Conservation (phyloP, 768 basidiomycete genomes). For the Lactifluus volemus region DNA sequence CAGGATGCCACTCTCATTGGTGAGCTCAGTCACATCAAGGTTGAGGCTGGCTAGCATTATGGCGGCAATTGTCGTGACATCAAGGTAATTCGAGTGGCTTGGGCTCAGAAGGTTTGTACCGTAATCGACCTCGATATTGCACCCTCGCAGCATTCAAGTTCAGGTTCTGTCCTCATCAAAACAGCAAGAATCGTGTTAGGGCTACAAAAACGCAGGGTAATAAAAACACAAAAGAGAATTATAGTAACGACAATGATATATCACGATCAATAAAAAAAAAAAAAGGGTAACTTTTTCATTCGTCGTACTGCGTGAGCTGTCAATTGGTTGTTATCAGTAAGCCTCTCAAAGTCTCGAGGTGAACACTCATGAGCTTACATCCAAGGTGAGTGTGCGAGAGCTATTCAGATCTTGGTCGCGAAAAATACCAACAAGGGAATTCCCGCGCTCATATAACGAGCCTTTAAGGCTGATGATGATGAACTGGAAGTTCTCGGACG, state of each 20-base stretch:
- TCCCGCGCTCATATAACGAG: constrained; percentile 82
- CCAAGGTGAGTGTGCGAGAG: constrained; percentile 83
- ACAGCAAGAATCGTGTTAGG: background rate
- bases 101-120: background rate
- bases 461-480: constrained; percentile 96
- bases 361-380: constrained; percentile 41
- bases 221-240: background rate
- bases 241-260: background rate
- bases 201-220: background rate
- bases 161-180: background rate
- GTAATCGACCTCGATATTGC: background rate
- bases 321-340: background rate
- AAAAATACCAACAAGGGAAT: constrained; percentile 89
- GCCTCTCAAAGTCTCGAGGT: background rate
- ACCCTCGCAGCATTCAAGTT: background rate
- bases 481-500: constrained; percentile 85
- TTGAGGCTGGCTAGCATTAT: background rate
- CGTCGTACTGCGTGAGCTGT: constrained; percentile 57
- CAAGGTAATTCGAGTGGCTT: background rate
- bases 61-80: no score
- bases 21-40: background rate
- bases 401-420: constrained; percentile 92
- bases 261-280: background rate
- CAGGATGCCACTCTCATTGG: no score
- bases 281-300: constrained; percentile 27